Percentiles rank a stretch among this genome's conserved stretches.
Conservation (phyloP, 805 yeast genomes). For the Lipomyces spencermartinsiae region DNA sequence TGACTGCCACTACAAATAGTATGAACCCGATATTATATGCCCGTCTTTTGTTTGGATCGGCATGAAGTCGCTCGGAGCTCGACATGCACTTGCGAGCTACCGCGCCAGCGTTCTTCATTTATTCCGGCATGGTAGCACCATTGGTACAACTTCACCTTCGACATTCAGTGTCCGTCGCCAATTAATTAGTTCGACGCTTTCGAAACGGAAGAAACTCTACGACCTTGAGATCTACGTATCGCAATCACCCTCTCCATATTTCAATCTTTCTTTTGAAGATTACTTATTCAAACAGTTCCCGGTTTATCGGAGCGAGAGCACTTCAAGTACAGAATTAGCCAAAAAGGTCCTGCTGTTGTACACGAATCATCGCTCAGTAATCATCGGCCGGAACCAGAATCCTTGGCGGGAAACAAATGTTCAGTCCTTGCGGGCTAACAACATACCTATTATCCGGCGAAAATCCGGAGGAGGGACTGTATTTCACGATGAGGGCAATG, state of each 20-base stretch:
- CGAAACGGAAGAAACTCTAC: background rate
- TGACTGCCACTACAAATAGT: background rate
- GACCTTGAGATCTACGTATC: constrained; percentile 59
- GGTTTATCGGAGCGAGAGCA: constrained; percentile 33
- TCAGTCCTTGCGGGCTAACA: constrained; percentile 54
- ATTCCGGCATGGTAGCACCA: background rate
- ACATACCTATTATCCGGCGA: constrained; percentile 76
- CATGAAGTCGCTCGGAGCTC: background rate
- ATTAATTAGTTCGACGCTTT: background rate
- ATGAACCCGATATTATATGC: background rate
- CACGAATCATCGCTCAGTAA: constrained; percentile 82
- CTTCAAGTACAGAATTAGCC: constrained; percentile 8
- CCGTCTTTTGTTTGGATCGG: background rate
- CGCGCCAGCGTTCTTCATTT: background rate
- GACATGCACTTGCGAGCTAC: background rate
- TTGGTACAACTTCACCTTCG: background rate
- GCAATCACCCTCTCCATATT: constrained; percentile 64
- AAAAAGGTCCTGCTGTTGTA: constrained; percentile 71
- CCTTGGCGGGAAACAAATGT: constrained; percentile 88
- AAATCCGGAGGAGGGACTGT: constrained; percentile 96
- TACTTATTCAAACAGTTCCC: constrained; percentile 74
- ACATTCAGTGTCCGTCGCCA: background rate
- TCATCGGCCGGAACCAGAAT: constrained; percentile 93
- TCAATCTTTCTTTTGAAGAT: constrained; percentile 83
- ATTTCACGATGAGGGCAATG: constrained; percentile 89